Percentiles rank a stretch among this genome's conserved stretches.
phyloP scores from a whole-genome alignment of 805 yeast species.

The Teunomyces pallodes region DNA sequence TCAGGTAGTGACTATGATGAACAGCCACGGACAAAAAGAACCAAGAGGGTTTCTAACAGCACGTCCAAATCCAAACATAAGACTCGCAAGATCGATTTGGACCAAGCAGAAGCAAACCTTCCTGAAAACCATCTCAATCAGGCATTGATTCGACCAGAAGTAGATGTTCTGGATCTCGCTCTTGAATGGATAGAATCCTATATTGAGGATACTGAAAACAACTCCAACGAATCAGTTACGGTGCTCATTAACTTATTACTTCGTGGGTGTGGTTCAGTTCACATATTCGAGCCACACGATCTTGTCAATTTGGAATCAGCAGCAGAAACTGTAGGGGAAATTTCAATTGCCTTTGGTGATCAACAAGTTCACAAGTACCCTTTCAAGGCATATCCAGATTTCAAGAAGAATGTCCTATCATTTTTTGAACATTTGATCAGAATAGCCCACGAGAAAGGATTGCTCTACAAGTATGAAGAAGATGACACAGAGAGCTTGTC shows the following conservation, averaged over 20 bases:
- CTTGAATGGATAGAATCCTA: conserved; percentile 38
- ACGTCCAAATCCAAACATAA: not conserved
- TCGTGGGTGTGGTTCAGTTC: conserved; percentile 68
- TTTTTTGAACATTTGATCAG: conserved; percentile 55
- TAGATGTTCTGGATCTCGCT: conserved; percentile 32
- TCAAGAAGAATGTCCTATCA: conserved; percentile 43
- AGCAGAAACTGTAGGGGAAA: conserved; percentile 67
- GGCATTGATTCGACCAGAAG: conserved; percentile 30
- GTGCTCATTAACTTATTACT: conserved; percentile 67
- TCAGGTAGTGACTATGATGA: conserved; percentile 13
- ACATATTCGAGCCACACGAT: conserved; percentile 72
- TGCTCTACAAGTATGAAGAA: conserved; percentile 40
- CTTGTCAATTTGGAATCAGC: conserved; percentile 68
- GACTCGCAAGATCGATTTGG: conserved; percentile 5
- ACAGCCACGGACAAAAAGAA: conserved; percentile 6
- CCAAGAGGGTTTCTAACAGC: not conserved
- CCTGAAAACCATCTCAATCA: conserved; percentile 30
- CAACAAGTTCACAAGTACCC: conserved; percentile 73
- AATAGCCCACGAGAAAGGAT: conserved; percentile 59
- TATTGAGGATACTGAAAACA: conserved; percentile 17
- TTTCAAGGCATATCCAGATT: conserved; percentile 25
- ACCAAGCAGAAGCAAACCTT: conserved; percentile 18
- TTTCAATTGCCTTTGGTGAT: conserved; percentile 58
- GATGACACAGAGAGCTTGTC: conserved; percentile 19
- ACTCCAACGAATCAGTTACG: conserved; percentile 47